Base-by-base conservation (phyloP, 2,329 filamentous ascomycete species). In the Didymella pinodella region DNA sequence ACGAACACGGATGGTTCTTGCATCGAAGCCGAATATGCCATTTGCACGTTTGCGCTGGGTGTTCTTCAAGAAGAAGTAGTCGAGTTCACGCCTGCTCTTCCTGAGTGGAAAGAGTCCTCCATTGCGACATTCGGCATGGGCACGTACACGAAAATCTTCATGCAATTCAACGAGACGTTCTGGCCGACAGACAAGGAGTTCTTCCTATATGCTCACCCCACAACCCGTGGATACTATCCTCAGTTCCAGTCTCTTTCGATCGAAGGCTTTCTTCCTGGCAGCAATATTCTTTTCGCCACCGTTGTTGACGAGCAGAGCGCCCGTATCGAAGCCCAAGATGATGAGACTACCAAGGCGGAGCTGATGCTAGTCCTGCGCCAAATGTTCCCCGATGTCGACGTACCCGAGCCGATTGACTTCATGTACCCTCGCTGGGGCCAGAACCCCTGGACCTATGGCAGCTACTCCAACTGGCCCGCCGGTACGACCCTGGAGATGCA, bases 101-200 rank as follows among this genome's bases (percentile, higher is more conserved):
- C 88, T 0, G 73, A 73, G 2, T 90, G 88, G 88, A 91, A 91
- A 73, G 78, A 82, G 14, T 81, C 81, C 2, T 85, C 86, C 0
- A 88, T 91, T 50, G 82, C 85, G 3, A 86, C 83, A 36, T 90
- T 90, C 71, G 79, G 81, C 61, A 90, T 91, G 85, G 88, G 85
- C 7, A 90, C 87, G 0, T 91, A 90, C 75, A 91, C 88, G 50
- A 91, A 91, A 71, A 85, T 91, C 61, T 91, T 91, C 75, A 77
- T 89, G 59, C 88, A 90, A 62, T 91, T 90, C 75, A 78, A 87
- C 59, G 79, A 87, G 54, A 84, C 86, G 0, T 91, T 91, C 74
- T 91, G 88, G 89, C 82, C 83, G 65, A 68, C 75, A 0, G 76
- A 82, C 40, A 83, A 80, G 0, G 82, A 86, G 54, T 86, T 81